phyloP scores from a whole-genome alignment of 2,329 filamentous ascomycete genomes.

The Aspergillus felis region DNA sequence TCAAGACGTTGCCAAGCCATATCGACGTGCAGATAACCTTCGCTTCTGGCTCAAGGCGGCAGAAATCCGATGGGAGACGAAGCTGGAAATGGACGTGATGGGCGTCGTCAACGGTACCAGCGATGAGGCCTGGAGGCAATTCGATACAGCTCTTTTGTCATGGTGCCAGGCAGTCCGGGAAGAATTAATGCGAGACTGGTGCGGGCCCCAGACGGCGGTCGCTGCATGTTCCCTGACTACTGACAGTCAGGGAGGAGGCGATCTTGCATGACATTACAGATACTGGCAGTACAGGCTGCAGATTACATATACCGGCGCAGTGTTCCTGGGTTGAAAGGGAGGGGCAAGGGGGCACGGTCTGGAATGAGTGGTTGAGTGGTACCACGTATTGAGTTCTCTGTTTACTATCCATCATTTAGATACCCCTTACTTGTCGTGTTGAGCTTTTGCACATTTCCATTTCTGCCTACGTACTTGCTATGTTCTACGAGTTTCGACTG shows the following conservation, averaged over 20 bases:
- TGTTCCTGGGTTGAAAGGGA: neutral
- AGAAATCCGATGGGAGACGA: slow-evolving; percentile 87
- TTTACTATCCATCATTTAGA: slow-evolving; percentile 18
- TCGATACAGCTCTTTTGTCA: slow-evolving; percentile 75
- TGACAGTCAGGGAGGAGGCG: slow-evolving; percentile 13
- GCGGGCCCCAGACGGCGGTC: slow-evolving; percentile 30
- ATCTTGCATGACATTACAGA: slow-evolving; percentile 1
- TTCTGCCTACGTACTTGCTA: neutral
- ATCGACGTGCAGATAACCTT: slow-evolving; percentile 88
- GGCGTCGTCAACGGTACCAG: slow-evolving; percentile 73
- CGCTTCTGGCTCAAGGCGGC: slow-evolving; percentile 95
- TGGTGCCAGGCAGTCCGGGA: slow-evolving; percentile 82
- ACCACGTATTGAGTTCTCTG: slow-evolving; percentile 20
- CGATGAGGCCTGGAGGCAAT: slow-evolving; percentile 67
- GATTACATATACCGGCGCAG: neutral
- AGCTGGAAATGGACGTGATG: slow-evolving; percentile 78
- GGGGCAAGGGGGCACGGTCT: slow-evolving; percentile 4
- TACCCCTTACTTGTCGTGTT: slow-evolving; percentile 18
- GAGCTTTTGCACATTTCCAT: slow-evolving; percentile 1
- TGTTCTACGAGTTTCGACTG: neutral
- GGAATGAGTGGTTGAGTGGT: slow-evolving; percentile 17
- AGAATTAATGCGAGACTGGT: slow-evolving; percentile 75
- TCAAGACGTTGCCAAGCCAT: slow-evolving; percentile 90
- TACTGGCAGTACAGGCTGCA: neutral
- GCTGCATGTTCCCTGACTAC: slow-evolving; percentile 14